Percentiles rank a stretch among this genome's conserved stretches.
These are phyloP conservation scores for Ogataea glucozyma DNA, from an alignment of 805 yeast species.

Conservation along the genomic window DNA sequence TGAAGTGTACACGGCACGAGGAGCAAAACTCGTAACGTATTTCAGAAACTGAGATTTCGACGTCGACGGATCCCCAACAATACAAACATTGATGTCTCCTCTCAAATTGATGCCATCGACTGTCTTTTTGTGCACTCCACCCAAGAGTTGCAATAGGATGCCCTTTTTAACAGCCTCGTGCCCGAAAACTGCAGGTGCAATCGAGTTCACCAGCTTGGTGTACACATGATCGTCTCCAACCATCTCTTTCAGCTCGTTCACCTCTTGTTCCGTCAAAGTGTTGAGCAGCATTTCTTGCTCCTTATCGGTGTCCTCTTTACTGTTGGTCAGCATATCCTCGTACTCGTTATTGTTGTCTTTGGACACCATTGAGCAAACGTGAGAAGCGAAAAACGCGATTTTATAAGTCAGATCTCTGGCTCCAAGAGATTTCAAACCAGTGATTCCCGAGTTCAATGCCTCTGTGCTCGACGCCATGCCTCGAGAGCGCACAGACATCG, in stretches of 20 bases:
- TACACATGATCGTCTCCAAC: constrained; percentile 85
- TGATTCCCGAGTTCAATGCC: constrained; percentile 78
- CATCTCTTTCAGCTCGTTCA: constrained; percentile 84
- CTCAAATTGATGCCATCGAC: constrained; percentile 92
- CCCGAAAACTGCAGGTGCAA: constrained; percentile 96
- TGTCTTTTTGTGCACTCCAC: constrained; percentile 94
- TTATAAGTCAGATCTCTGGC: constrained; percentile 92
- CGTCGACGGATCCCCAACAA: constrained; percentile 98
- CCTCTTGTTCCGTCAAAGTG: constrained; percentile 77
- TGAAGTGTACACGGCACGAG: constrained; percentile 93
- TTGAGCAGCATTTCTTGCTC: constrained; percentile 83
- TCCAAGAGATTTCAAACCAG: constrained; percentile 89
- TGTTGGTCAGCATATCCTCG: constrained; percentile 10
- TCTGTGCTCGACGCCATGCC: constrained; percentile 56
- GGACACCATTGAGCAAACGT: constrained; percentile 66
- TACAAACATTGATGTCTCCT: constrained; percentile 95
- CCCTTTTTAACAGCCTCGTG: constrained; percentile 95
- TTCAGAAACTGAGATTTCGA: constrained; percentile 95
- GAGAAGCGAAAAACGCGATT: constrained; percentile 88
- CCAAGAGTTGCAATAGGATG: constrained; percentile 78
- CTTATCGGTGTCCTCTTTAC: constrained; percentile 50
- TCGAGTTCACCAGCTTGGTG: constrained; percentile 77
- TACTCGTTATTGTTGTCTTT: constrained; percentile 34
- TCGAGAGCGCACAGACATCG: constrained; percentile 65
- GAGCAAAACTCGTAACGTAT: constrained; percentile 87